phyloP scores from a whole-genome alignment of 2,329 filamentous ascomycete genomes.

The Penicillium janthinellum region DNA sequence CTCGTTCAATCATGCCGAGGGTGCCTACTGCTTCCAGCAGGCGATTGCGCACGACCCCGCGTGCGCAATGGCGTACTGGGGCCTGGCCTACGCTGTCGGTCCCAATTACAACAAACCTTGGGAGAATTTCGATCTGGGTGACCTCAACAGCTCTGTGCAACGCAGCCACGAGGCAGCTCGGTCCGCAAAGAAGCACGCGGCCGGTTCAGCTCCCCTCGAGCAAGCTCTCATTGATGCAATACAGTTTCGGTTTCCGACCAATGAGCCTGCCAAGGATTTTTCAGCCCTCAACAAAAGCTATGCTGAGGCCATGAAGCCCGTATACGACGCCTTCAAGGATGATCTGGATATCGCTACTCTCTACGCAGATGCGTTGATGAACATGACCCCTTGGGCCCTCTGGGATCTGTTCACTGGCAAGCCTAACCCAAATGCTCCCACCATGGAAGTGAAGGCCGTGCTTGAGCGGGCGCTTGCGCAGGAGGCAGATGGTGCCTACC shows the following conservation, averaged over 20 bases:
- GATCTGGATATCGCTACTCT: conserved; percentile 64
- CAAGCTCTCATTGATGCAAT: conserved; percentile 64
- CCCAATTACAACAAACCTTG: conserved; percentile 59
- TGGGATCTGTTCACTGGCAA: conserved; percentile 62
- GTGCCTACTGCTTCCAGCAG: conserved; percentile 53
- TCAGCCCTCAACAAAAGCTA: conserved; percentile 59
- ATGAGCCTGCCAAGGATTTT: conserved; percentile 51
- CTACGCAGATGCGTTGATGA: conserved; percentile 67
- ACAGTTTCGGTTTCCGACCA: conserved; percentile 58
- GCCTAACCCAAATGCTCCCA: conserved; percentile 56
- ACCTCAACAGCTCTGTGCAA: conserved; percentile 46
- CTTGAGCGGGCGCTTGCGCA: conserved; percentile 60
- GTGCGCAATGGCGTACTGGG: conserved; percentile 54
- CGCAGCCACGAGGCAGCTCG: conserved; percentile 48
- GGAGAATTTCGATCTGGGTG: conserved; percentile 50
- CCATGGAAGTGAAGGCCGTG: conserved; percentile 58
- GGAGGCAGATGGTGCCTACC: conserved; percentile 42
- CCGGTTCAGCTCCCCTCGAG: conserved; percentile 54
- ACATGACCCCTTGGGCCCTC: conserved; percentile 63
- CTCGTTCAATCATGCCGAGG: conserved; percentile 76
- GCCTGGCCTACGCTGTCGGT: conserved; percentile 51
- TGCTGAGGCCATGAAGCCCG: conserved; percentile 60
- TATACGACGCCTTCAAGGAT: conserved; percentile 53
- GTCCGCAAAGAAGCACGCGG: conserved; percentile 46
- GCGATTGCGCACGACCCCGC: conserved; percentile 46